Evolutionary conservation across 257 asterid species (phyloP).

Genomic region (Nicotiana tomentosiformis): DNA sequence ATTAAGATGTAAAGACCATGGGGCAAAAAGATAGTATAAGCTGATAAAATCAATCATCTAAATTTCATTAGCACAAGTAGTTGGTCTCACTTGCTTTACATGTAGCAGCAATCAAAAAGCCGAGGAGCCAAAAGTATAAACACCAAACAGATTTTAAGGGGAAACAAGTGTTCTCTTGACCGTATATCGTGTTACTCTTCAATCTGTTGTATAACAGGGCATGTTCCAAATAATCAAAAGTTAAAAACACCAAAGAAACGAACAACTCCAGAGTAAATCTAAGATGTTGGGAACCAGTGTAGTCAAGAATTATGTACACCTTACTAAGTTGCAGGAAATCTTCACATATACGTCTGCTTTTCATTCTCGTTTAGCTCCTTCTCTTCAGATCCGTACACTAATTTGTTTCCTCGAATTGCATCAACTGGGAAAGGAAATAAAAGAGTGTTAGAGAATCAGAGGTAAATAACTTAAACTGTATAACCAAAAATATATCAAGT

Average conservation of each 20-base stretch:
- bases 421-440: slow-evolving; percentile 22
- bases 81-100: background rate
- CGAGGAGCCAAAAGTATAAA: background rate
- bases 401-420: slow-evolving; percentile 37
- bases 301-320: background rate
- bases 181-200: background rate
- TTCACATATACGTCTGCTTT: background rate
- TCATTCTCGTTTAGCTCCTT: background rate
- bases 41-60: background rate
- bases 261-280: background rate
- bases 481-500: background rate
- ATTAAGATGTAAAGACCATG: background rate
- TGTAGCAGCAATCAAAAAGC: background rate
- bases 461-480: background rate
- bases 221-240: background rate
- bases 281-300: background rate
- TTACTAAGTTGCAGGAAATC: background rate
- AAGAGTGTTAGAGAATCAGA: background rate
- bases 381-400: slow-evolving; percentile 6
- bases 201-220: background rate
- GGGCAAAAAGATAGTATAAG: background rate
- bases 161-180: background rate
- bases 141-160: background rate
- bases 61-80: background rate
- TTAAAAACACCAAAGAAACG: background rate